Conservation (phyloP, 768 basidiomycete species). For the Daedalea quercina region DNA sequence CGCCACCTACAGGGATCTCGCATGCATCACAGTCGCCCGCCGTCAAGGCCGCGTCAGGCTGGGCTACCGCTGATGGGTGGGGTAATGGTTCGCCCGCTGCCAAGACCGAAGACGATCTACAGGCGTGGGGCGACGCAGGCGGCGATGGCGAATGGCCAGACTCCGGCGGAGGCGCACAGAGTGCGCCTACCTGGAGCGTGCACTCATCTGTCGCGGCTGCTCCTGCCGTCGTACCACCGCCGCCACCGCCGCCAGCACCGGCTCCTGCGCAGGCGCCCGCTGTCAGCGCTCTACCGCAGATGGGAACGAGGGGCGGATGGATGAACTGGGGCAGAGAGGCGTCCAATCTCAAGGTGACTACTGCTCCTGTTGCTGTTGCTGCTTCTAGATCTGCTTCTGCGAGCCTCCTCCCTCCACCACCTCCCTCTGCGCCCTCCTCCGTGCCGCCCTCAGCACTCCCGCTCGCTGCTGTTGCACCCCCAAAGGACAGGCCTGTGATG, state of each 20-base stretch:
- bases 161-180: neutral
- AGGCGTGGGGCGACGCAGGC: neutral
- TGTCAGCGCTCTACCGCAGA: neutral
- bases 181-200: neutral
- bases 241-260: constrained; percentile 2
- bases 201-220: neutral
- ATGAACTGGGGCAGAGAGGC: constrained; percentile 14
- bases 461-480: neutral
- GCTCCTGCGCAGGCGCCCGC: constrained; percentile 4
- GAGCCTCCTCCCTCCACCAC: neutral
- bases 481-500: constrained; percentile 6
- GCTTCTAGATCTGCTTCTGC: neutral
- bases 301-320: constrained; percentile 5
- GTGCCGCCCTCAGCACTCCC: neutral
- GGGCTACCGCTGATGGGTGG: neutral
- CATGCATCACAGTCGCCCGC: neutral
- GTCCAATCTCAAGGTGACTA: constrained; percentile 9
- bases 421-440: constrained; percentile 1
- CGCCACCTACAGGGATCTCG: neutral
- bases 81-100: neutral
- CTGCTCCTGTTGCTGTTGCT: constrained; percentile 3
- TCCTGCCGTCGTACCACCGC: constrained; percentile 1
- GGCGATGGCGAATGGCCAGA: neutral
- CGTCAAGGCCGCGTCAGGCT: neutral
- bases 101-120: neutral